Evolutionary conservation across 2,329 filamentous ascomycete species (phyloP), one percentile per base, ranked within the genome.

Genomic region (Grosmannia clavigera): DNA sequence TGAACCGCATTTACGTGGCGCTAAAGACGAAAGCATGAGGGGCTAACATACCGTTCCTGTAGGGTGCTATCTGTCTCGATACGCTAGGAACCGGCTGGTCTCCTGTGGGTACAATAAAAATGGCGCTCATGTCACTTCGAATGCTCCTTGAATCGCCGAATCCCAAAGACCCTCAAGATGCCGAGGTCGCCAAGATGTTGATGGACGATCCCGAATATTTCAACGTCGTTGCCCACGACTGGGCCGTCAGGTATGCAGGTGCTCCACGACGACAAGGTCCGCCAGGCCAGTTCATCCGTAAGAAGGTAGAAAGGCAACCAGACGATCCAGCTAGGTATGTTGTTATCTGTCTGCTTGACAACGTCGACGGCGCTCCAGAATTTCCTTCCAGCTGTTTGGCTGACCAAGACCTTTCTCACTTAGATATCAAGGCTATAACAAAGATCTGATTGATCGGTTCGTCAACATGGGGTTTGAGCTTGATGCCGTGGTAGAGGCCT

Each of bases 51-150:
- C 31, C n/a, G 38, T 52, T 53, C 10, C 35, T 58, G 12, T 64
- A 97, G 90, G 94, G 94, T 60, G 92, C 92, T 31, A 99, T 99
- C 71, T 99, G 94, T 70, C 84, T 99, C 59, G 94, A 99, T 70
- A 97, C 92, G 0, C 81, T 99, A 19, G 86, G 88, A 11, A 82
- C 82, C 14, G 90, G 88, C 66, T 99, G 94, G 94, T 96, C 92
- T 6, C 94, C 94, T 0, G 92, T 99, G 29, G 82, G 96, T 63
- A 99, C 92, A 16, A 92, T 99, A 72, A 97, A 96, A 75, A 95
- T 90, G 25, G 90, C 92, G 46, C 83, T 99, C 54, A 85, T 99
- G 61, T 96, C 92, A 33, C 80, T 99, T 38, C 92, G 96, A 72
- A 92, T 92, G 66, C 84, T 99, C 22, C 88, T 99, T 68, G 90